Evolutionary conservation across 257 asterid genomes (phyloP), one percentile per base, ranked within the genome.

Genomic region (Solanum paucissectum): DNA sequence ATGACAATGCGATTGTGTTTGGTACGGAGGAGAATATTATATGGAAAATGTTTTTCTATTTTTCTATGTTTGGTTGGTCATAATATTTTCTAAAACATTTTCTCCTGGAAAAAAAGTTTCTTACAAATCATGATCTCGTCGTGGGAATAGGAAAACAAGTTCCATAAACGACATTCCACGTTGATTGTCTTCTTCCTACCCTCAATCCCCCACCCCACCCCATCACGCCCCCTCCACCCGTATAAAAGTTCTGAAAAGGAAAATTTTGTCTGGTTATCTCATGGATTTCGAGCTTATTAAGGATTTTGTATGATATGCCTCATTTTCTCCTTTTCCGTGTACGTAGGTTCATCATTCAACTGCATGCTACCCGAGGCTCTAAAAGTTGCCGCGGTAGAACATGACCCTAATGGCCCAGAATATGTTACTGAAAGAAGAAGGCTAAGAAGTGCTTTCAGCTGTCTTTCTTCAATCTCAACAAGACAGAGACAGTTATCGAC

Each of bases 281-380:
- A 46, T 81, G 25, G 18, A 25, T 77, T 40, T 40, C 60, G 5
- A 77, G 2, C 25, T 25, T 42, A 27, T 25, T 79, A 42, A 79
- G 66, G 66, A 79, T 40, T 33, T 42, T 3, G 21, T 40, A 44
- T 66, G 77, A 29, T 86, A n/a, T 42, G 14, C 66, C 49, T 14
- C 62, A 40, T 23, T 52, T 37, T 11, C 12, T 36, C 25, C 3
- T 3, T 55, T 46, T 60, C 8, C 27, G 12, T 32, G 40, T 36
- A 20, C 42, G 18, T 25, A 96, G 99, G 98, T 93, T 94, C 94
- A 32, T 86, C 93, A 44, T 96, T 95, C 93, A 95, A 90, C 93
- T 96, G 92, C 72, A 90, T 93, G 72, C 86, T 96, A 46, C 99
- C 99, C 0, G 97, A 96, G 91, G 94, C 95, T 87, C 95, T 96